Evolutionary conservation across 352 stramenopile species (phyloP), one percentile per base, ranked within the genome.

Genomic region (Phytopythium litorale): DNA sequence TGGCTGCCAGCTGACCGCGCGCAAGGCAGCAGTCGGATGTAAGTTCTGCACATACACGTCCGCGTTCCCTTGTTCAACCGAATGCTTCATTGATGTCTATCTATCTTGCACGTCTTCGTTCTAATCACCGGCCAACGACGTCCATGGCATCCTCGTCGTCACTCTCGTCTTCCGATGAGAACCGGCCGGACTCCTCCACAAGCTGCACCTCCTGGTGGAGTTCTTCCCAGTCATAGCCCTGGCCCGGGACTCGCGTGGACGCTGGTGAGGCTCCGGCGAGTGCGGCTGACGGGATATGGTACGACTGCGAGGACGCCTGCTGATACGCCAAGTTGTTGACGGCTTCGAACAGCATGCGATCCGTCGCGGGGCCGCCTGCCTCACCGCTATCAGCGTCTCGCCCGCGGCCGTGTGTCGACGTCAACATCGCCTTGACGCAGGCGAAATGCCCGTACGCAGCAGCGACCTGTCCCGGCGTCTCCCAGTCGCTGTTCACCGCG

Each of bases 171-270:
- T 89, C 78, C 0, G 83, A 92, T 16, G 83, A 92, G 49, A 88
- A 92, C 13, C 74, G 70, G 1, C 80, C 80, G 56, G 72, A 84
- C 51, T 92, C 83, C 42, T 92, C 83, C n/a, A 92, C 80, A 28
- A 90, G 73, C 63, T 90, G 68, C 58, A 90, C 72, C 40, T 86
- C 72, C 61, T 84, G 75, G 35, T 90, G 80, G 37, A 92, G 62
- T 59, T 90, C 79, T 49, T 85, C 77, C 83, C 83, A 90, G 66
- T 90, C 85, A 37, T 58, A 46, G 49, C 55, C 28, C 56, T 65
- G 23, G 38, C 52, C 30, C 19, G 25, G n/a, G 15, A 16, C 25
- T 54, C 28, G 48, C 6, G 48, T 37, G 7, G 48, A 54, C 3
- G 21, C 45, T 18, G 21, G 21, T 3, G 45, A 19, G 12, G 11